Conservation (phyloP, 2,329 filamentous ascomycete genomes). For the Thielaviopsis euricoi region DNA sequence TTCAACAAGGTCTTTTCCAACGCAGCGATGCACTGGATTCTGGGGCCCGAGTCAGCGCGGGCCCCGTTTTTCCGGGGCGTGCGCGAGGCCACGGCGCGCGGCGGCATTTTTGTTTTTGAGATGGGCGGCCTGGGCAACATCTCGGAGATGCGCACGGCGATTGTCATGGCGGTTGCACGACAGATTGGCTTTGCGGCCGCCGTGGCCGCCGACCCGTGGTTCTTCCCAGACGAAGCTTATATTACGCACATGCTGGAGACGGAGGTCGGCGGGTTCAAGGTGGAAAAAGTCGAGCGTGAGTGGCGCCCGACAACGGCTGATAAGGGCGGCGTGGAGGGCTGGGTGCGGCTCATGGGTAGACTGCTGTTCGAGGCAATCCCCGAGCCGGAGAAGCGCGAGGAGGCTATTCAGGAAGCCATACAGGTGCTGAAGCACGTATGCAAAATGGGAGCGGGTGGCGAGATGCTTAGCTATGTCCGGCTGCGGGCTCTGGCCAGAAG, state of each 20-base stretch:
- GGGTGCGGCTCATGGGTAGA: slow-evolving; percentile 48
- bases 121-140: slow-evolving; percentile 58
- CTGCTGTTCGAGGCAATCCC: slow-evolving; percentile 37
- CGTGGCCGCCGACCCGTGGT: slow-evolving; percentile 44
- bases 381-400: slow-evolving; percentile 31
- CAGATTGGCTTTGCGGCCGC: slow-evolving; percentile 34
- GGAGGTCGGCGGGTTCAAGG: slow-evolving; percentile 28
- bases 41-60: slow-evolving; percentile 29
- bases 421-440: slow-evolving; percentile 39
- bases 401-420: slow-evolving; percentile 34
- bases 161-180: slow-evolving; percentile 35
- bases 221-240: slow-evolving; percentile 52
- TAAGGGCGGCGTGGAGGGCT: slow-evolving; percentile 44
- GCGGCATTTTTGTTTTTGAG: slow-evolving; percentile 48
- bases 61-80: slow-evolving; percentile 36
- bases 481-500: slow-evolving; percentile 32
- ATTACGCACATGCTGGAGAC: slow-evolving; percentile 26
- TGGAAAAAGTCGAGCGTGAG: slow-evolving; percentile 42
- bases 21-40: slow-evolving; percentile 51
- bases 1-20: slow-evolving; percentile 48
- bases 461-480: slow-evolving; percentile 37
- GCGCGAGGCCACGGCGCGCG: slow-evolving; percentile 32
- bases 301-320: slow-evolving; percentile 47
- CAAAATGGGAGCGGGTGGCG: slow-evolving; percentile 28
- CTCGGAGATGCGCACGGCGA: slow-evolving; percentile 41